Evolutionary conservation across 2,329 filamentous ascomycete species (phyloP).

Genomic region (Epichloe scottii): DNA sequence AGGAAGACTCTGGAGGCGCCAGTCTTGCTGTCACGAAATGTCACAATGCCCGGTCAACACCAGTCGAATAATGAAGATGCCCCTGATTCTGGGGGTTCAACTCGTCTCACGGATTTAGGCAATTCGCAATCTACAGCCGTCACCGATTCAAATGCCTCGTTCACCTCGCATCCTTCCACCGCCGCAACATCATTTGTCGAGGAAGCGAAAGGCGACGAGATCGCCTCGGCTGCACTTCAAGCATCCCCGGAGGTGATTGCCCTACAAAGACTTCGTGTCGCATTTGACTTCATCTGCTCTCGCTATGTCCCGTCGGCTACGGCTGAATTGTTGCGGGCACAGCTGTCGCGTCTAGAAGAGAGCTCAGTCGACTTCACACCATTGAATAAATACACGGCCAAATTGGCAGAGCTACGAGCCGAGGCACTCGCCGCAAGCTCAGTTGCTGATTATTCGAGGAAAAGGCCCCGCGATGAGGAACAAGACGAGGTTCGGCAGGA

Average conservation of each 20-base stretch:
- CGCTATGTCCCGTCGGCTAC: slow-evolving; percentile 43
- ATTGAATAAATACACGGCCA: slow-evolving; percentile 55
- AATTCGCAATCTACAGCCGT: slow-evolving; percentile 31
- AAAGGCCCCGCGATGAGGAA: slow-evolving; percentile 55
- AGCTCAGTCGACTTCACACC: slow-evolving; percentile 50
- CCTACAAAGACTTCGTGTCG: slow-evolving; percentile 52
- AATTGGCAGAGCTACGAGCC: slow-evolving; percentile 54
- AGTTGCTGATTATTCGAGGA: slow-evolving; percentile 57
- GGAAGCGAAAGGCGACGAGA: slow-evolving; percentile 19
- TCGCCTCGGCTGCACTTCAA: slow-evolving; percentile 28
- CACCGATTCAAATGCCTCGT: slow-evolving; percentile 23
- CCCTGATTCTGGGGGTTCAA: slow-evolving; percentile 11
- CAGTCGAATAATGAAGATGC: slow-evolving; percentile 6
- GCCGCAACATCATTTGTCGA: slow-evolving; percentile 31
- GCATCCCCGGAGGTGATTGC: slow-evolving; percentile 36
- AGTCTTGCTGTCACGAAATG: slow-evolving; percentile 52
- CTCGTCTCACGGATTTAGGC: slow-evolving; percentile 13
- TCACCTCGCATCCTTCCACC: slow-evolving; percentile 30
- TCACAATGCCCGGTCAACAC: slow-evolving; percentile 23
- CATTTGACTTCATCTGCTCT: slow-evolving; percentile 51
- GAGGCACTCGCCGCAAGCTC: slow-evolving; percentile 60
- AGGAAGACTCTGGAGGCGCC: slow-evolving; percentile 64
- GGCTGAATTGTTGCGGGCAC: slow-evolving; percentile 26
- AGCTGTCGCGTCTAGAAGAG: slow-evolving; percentile 23
- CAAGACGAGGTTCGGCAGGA: slow-evolving; percentile 52